Evolutionary conservation across 2,329 filamentous ascomycete genomes (phyloP).

Genomic region (Exophiala phaeomuriformis): DNA sequence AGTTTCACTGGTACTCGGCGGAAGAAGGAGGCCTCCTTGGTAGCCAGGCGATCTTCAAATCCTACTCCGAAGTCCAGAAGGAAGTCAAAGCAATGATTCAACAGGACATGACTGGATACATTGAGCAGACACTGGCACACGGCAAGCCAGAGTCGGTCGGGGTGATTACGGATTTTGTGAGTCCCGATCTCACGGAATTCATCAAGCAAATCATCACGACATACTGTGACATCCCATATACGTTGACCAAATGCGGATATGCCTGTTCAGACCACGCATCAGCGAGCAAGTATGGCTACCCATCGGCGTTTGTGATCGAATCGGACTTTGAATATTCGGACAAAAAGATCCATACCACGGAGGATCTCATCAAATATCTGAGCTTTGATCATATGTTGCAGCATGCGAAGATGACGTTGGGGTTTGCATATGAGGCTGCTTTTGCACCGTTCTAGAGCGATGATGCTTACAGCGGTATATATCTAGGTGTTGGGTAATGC

Average conservation of each 20-base stretch:
- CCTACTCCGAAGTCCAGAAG: conserved; percentile 64
- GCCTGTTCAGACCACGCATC: conserved; percentile 68
- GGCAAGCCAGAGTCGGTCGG: conserved; percentile 79
- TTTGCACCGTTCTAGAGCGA: conserved; percentile 57
- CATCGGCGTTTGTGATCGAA: conserved; percentile 59
- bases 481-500: too few species aligned
- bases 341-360: conserved; percentile 65
- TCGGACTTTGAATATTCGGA: conserved; percentile 54
- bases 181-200: conserved; percentile 72
- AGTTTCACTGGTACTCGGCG: conserved; percentile 95
- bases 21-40: conserved; percentile 83
- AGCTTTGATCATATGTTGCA: conserved; percentile 88
- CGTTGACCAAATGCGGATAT: conserved; percentile 83
- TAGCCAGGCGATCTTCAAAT: conserved; percentile 79
- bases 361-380: conserved; percentile 63
- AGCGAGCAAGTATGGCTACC: conserved; percentile 59
- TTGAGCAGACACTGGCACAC: conserved; percentile 72
- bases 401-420: conserved; percentile 77
- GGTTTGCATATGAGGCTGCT: conserved; percentile 75
- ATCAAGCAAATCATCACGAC: conserved; percentile 81
- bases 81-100: conserved; percentile 95
- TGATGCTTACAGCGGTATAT: too few species aligned
- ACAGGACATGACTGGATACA: conserved; percentile 94
- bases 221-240: conserved; percentile 83
- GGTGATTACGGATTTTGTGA: conserved; percentile 87